A percentile compares a stretch with the other conserved stretches of the same genome.
These are phyloP conservation scores for Juncus effusus DNA, from an alignment of 176 grass and related monocot genomes.

Conservation along the genomic window DNA sequence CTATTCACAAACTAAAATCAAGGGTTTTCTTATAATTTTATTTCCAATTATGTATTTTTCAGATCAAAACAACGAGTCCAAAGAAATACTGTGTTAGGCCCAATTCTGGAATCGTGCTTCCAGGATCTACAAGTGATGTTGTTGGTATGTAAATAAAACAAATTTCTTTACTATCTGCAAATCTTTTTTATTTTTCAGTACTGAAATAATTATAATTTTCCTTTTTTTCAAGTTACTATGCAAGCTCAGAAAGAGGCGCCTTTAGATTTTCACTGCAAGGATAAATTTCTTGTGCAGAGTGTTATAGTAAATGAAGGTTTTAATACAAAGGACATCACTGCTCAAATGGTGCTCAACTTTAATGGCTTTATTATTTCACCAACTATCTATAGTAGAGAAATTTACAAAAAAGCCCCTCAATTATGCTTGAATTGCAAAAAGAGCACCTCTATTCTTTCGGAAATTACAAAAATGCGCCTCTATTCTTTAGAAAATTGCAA, in stretches of 20 bases:
- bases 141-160: conserved; percentile 35
- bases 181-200: conserved; percentile 7
- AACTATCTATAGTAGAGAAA: not conserved
- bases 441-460: not conserved
- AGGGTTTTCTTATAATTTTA: not conserved
- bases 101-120: conserved; percentile 67
- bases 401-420: too few relatives aligned
- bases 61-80: conserved; percentile 97
- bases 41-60: conserved; percentile 24
- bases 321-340: conserved; percentile 50
- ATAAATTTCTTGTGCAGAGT: conserved; percentile 94
- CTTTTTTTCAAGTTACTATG: conserved; percentile 62
- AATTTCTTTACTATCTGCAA: not conserved
- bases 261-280: conserved; percentile 73
- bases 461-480: not conserved
- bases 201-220: not conserved
- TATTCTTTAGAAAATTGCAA: too few relatives aligned
- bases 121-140: conserved; percentile 66
- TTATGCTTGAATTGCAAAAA: too few relatives aligned
- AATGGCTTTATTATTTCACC: not conserved
- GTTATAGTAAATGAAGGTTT: conserved; percentile 42
- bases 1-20: not conserved
- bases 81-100: conserved; percentile 95
- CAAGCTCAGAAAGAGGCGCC: conserved; percentile 69
- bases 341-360: conserved; percentile 55